Evolutionary conservation across 208 protist genomes (phyloP).

Genomic region (Crithidia expoeki): DNA sequence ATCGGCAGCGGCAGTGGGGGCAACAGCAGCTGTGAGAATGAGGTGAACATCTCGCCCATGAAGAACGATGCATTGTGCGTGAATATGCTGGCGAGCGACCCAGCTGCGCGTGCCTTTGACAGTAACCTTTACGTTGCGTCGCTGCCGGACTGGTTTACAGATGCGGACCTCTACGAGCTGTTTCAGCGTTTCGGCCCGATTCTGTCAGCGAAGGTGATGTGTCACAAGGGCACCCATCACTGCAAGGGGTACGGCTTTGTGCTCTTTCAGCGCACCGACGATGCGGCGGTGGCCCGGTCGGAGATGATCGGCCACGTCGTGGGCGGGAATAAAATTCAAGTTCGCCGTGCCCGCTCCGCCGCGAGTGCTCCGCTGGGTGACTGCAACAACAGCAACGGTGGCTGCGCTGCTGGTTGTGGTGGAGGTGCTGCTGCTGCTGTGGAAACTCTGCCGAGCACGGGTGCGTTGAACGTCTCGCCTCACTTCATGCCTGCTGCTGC

Average conservation of each 20-base stretch:
- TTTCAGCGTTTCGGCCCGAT: slow-evolving; percentile 72
- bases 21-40: too few relatives aligned
- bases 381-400: slow-evolving; percentile 13
- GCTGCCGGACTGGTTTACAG: slow-evolving; percentile 60
- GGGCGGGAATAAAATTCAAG: slow-evolving; percentile 65
- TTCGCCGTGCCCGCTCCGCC: slow-evolving; percentile 51
- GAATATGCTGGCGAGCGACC: slow-evolving; percentile 25
- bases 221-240: slow-evolving; percentile 51
- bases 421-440: background rate
- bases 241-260: slow-evolving; percentile 87
- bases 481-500: slow-evolving; percentile 14
- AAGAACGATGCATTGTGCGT: slow-evolving; percentile 28
- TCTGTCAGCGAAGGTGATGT: slow-evolving; percentile 74
- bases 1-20: too few relatives aligned
- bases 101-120: slow-evolving; percentile 28
- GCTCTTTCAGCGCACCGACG: slow-evolving; percentile 62
- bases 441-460: slow-evolving; percentile 4
- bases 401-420: background rate
- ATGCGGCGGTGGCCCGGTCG: slow-evolving; percentile 48
- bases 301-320: slow-evolving; percentile 69
- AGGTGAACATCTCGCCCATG: slow-evolving; percentile 34
- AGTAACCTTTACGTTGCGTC: slow-evolving; percentile 79
- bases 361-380: slow-evolving; percentile 40
- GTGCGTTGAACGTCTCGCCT: slow-evolving; percentile 22
- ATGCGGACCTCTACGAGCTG: slow-evolving; percentile 53